Percentiles rank a stretch among this genome's conserved stretches.
Evolutionary conservation across 768 basidiomycete genomes (phyloP).

Genomic region (Mycena metata): DNA sequence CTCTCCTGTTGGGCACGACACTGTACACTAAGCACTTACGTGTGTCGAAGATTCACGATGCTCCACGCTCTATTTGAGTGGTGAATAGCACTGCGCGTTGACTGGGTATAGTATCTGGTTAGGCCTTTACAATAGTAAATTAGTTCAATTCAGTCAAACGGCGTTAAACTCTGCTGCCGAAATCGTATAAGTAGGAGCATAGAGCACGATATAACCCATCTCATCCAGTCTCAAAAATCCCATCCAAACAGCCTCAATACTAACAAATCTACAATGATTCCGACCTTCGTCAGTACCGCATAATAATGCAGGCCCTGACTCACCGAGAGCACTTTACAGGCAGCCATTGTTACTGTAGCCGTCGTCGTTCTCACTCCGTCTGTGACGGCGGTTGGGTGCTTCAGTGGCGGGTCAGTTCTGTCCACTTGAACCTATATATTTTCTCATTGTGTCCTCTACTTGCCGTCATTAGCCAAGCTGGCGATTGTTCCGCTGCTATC

Average conservation of each 20-base stretch:
- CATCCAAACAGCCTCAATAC: conserved; percentile 1
- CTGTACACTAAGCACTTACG: too few relatives aligned
- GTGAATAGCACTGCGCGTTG: background rate
- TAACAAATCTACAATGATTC: conserved; percentile 1
- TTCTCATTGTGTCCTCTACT: background rate
- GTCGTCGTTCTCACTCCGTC: conserved; percentile 7
- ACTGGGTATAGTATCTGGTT: background rate
- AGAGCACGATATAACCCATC: conserved; percentile 1
- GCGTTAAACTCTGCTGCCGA: background rate
- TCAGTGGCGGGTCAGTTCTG: background rate
- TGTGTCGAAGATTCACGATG: background rate
- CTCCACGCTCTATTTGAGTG: conserved; percentile 1
- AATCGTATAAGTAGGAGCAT: background rate
- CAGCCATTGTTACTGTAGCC: conserved; percentile 1
- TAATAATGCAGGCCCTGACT: conserved; percentile 1
- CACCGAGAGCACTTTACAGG: conserved; percentile 1
- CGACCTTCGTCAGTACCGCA: background rate
- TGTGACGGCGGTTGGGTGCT: conserved; percentile 12
- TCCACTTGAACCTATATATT: background rate
- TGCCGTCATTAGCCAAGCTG: conserved; percentile 4
- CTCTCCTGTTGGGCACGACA: too few relatives aligned
- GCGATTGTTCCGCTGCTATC: conserved; percentile 14
- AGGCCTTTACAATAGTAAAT: background rate
- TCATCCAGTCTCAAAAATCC: background rate
- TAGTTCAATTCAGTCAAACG: background rate